phyloP scores from a whole-genome alignment of 164 flowering plant species.

The Platanus orientalis region DNA sequence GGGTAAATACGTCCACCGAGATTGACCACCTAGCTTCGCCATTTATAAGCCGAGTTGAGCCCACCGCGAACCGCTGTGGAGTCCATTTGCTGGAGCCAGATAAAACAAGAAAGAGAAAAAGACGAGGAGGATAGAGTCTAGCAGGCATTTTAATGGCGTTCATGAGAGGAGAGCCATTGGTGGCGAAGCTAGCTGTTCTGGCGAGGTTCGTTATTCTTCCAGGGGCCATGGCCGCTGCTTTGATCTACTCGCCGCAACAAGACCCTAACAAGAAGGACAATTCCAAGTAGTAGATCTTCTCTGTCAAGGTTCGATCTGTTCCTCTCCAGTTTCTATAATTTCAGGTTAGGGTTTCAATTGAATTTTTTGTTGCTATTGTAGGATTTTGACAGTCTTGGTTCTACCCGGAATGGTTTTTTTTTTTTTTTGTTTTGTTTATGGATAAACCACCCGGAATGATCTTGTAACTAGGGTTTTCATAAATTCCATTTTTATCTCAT shows the following conservation, averaged over 20 bases:
- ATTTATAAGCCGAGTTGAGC: too few relatives aligned
- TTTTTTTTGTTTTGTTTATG: too few relatives aligned
- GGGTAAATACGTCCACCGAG: too few relatives aligned
- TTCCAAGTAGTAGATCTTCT: neutral
- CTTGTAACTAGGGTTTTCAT: too few relatives aligned
- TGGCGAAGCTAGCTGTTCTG: slow-evolving; percentile 37
- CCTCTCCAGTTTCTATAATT: neutral
- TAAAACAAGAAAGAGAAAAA: too few relatives aligned
- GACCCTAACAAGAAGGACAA: slow-evolving; percentile 13
- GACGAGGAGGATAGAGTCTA: too few relatives aligned
- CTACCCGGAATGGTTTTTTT: too few relatives aligned
- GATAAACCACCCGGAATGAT: too few relatives aligned
- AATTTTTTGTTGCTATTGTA: neutral
- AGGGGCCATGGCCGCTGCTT: slow-evolving; percentile 36
- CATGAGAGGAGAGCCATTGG: slow-evolving; percentile 36
- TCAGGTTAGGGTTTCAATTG: neutral
- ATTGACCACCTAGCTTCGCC: too few relatives aligned
- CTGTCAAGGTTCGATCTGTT: neutral
- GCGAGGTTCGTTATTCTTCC: slow-evolving; percentile 33
- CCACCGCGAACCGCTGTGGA: too few relatives aligned
- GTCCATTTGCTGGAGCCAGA: too few relatives aligned
- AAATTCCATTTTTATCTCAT: neutral
- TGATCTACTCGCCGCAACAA: slow-evolving; percentile 35
- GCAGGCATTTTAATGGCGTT: slow-evolving; percentile 18
- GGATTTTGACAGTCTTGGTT: neutral